These are phyloP conservation scores for Nectriaceae sp. DNA, from an alignment of 2,329 filamentous ascomycete species.

Conservation along the genomic window DNA sequence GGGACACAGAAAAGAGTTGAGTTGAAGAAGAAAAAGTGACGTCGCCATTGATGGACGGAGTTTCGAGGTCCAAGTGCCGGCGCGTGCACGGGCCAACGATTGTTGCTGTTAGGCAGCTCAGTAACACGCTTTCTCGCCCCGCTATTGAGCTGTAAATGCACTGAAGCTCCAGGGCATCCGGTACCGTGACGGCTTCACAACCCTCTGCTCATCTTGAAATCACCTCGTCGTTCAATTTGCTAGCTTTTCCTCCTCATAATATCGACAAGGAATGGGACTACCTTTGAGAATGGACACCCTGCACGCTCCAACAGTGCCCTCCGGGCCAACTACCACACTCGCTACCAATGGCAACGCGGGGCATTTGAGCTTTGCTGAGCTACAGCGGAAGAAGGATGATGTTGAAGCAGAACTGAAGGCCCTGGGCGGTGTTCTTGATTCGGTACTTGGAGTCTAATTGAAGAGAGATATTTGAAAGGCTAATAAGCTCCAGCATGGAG, in stretches of 20 bases:
- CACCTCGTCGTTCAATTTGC: neutral
- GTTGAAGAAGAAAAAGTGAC: slow-evolving; percentile 30
- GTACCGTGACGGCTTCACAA: neutral
- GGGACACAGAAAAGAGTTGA: slow-evolving; percentile 20
- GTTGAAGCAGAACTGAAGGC: slow-evolving; percentile 86
- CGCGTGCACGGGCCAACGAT: slow-evolving; percentile 10
- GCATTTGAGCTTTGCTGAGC: slow-evolving; percentile 72
- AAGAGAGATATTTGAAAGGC: slow-evolving; percentile 3
- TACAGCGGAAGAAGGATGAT: slow-evolving; percentile 81
- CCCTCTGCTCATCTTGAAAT: neutral
- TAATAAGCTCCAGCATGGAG: slow-evolving; percentile 68
- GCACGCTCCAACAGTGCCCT: slow-evolving; percentile 63
- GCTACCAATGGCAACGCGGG: slow-evolving; percentile 61
- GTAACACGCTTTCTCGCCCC: too few relatives aligned
- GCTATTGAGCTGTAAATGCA: neutral
- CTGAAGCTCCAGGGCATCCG: neutral
- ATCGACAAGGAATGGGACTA: slow-evolving; percentile 13
- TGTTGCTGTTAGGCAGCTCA: neutral
- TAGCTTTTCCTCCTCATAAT: neutral
- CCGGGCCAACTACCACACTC: slow-evolving; percentile 70
- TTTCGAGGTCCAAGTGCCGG: slow-evolving; percentile 7
- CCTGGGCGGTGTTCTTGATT: slow-evolving; percentile 82
- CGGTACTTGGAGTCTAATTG: slow-evolving; percentile 51
- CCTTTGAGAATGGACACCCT: slow-evolving; percentile 52
- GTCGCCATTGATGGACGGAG: slow-evolving; percentile 21